Conservation (phyloP, 352 stramenopile species). For the Pythium aquatile region DNA sequence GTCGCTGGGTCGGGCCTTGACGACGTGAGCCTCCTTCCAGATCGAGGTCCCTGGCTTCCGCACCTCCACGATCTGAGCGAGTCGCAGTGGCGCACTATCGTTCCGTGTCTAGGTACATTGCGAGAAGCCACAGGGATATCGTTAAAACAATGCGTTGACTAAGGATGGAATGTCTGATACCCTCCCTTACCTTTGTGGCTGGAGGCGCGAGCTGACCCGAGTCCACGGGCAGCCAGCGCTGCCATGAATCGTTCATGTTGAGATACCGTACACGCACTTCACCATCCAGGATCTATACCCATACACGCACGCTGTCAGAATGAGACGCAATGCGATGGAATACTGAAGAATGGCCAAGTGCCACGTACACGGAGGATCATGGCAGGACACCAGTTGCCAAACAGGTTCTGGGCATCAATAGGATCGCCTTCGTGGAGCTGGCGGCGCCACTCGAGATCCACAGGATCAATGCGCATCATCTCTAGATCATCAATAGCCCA, state of each 20-base stretch:
- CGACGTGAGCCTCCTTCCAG: constrained; percentile 71
- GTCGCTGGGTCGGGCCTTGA: constrained; percentile 39
- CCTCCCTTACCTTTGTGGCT: constrained; percentile 46
- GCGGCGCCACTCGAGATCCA: constrained; percentile 66
- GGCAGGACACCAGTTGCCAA: constrained; percentile 83
- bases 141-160: background rate
- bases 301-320: background rate
- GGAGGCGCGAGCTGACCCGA: constrained; percentile 58
- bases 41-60: constrained; percentile 34
- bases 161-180: background rate
- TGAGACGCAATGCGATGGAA: background rate
- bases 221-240: constrained; percentile 61
- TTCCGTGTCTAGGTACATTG: constrained; percentile 36
- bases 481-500: constrained; percentile 36
- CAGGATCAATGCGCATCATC: constrained; percentile 79
- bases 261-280: constrained; percentile 71
- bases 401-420: constrained; percentile 77
- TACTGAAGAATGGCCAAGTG: background rate
- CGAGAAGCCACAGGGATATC: background rate
- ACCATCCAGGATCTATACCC: constrained; percentile 44
- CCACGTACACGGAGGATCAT: constrained; percentile 40
- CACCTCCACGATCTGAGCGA: constrained; percentile 74
- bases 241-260: constrained; percentile 82
- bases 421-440: constrained; percentile 64
- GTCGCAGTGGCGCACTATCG: constrained; percentile 55